Evolutionary conservation across 768 basidiomycete species (phyloP), one percentile per base, ranked within the genome.

Genomic region (Mycena pura): DNA sequence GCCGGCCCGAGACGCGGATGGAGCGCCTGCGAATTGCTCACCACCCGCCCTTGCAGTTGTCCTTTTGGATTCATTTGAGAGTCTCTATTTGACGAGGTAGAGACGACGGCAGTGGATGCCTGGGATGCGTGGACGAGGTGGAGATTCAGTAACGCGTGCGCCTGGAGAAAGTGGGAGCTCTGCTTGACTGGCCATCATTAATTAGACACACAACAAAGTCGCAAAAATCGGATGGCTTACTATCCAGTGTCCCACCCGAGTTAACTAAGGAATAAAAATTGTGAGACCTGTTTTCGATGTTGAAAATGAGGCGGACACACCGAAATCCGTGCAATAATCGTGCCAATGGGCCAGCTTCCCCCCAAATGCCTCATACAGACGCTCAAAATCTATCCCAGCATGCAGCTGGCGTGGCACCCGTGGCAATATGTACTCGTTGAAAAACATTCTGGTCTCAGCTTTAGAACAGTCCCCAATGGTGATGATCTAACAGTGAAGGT

Each of bases 121-220:
- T 92, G 90, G 2, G 89, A 88, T 2, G 91, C 89, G 67, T 94
- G 92, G 51, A 95, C 91, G 72, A 95, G 90, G 71, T 95, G 93
- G 14, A 95, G 83, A 65, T 95, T 94, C 55, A 95, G 83, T 1
- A 92, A 78, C 0, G 91, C 82, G 59, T 94, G 90, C 0, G 93
- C 93, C 76, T 94, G 93, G 22, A 94, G 83, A 77, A 92, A 94
- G 69, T 91, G 90, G 0, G 91, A 91, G 58, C 88, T 87, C 67
- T 90, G 88, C 67, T 87, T 87, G 72, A 92, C 91, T 93, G 64
- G 15, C 28, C 25, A 47, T 38, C 60, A 31, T 57, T 62, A 34
- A 58, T 43, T 34, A 10, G 17, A 61, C 17, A 38, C 49, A 52
- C 32, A 55, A 32, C n/a, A 54, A 14, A 40, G 46, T 29, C 24